Evolutionary conservation across 768 basidiomycete species (phyloP), one percentile per base, ranked within the genome.

Genomic region (Crepidotus variabilis): DNA sequence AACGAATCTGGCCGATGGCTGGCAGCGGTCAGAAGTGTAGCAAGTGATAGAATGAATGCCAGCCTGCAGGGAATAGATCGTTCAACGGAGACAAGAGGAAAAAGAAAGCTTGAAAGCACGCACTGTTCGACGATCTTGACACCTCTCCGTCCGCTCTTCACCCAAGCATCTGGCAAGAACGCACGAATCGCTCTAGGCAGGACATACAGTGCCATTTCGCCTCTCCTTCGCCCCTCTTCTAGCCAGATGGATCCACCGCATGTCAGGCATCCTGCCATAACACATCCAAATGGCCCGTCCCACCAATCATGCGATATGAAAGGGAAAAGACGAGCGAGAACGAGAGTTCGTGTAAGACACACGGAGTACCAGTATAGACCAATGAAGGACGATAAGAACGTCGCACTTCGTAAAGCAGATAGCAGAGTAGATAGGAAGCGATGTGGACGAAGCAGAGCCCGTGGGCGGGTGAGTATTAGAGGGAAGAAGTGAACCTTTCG

Each of bases 161-260:
- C 47, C 80, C 83, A 85, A 4, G 62, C 64, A 57, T 80, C 71
- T 0, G 88, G 80, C n/a, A 92, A 65, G 52, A 76, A 82, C 0
- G 89, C 77, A 46, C 86, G 75, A 28, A 92, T 59, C 11, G 88
- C 90, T 54, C 81, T 75, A 2, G 90, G 89, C 4, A 92, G 72
- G 52, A 91, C 90, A 62, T 92, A 92, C 28, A 92, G 67, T 0
- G 88, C 85, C 73, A 92, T 88, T 71, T 92, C 90, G 4, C 88
- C 88, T 52, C 90, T 73, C 59, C 90, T 72, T 54, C 75, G 73
- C 2, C 84, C 85, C 57, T 86, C 83, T 65, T 92, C 90, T 23
- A 92, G 79, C 83, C 85, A 90, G 45, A 92, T 90, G 54, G 88
- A 90, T 55, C 78, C 73, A 3, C 90, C 90, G 58, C 90, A 92